Percentiles rank a stretch among this genome's conserved stretches.
phyloP scores from a whole-genome alignment of 2,329 filamentous ascomycete genomes.

The Aureobasidium subglaciale region DNA sequence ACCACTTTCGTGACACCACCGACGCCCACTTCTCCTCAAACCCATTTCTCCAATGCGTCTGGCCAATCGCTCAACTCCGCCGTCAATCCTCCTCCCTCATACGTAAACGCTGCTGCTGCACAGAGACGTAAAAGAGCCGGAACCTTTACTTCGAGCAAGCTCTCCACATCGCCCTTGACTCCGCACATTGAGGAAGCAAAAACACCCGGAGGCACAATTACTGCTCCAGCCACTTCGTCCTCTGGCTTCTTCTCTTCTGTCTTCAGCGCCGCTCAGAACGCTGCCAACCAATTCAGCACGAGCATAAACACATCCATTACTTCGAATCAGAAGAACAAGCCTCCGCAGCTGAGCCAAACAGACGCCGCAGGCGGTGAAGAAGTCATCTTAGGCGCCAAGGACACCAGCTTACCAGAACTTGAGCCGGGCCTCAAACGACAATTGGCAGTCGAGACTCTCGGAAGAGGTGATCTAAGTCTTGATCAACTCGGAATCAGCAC shows the following conservation, averaged over 20 bases:
- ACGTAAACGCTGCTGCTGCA: constrained; percentile 10
- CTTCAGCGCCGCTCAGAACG: constrained; percentile 87
- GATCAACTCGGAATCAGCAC: constrained; percentile 73
- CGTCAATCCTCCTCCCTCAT: neutral
- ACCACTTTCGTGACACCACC: constrained; percentile 58
- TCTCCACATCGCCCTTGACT: constrained; percentile 65
- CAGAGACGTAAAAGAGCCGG: constrained; percentile 13
- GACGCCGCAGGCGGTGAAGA: constrained; percentile 32
- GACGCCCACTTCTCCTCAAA: constrained; percentile 38
- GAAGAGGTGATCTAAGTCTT: constrained; percentile 79
- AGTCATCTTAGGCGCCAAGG: constrained; percentile 30
- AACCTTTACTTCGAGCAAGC: constrained; percentile 58
- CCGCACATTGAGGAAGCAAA: constrained; percentile 68
- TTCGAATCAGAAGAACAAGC: constrained; percentile 44
- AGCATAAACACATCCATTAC: constrained; percentile 59
- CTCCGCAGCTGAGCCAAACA: constrained; percentile 25
- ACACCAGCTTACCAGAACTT: constrained; percentile 21
- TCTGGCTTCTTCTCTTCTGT: constrained; percentile 87
- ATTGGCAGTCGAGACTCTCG: constrained; percentile 79
- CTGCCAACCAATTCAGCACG: constrained; percentile 66
- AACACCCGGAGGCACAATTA: constrained; percentile 48
- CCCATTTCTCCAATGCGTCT: constrained; percentile 13
- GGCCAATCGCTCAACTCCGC: constrained; percentile 1
- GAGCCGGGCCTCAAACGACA: constrained; percentile 52
- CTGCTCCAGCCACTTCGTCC: constrained; percentile 36